These are phyloP conservation scores for Nakazawaea ambrosiae DNA, from an alignment of 805 yeast species.

Conservation along the genomic window DNA sequence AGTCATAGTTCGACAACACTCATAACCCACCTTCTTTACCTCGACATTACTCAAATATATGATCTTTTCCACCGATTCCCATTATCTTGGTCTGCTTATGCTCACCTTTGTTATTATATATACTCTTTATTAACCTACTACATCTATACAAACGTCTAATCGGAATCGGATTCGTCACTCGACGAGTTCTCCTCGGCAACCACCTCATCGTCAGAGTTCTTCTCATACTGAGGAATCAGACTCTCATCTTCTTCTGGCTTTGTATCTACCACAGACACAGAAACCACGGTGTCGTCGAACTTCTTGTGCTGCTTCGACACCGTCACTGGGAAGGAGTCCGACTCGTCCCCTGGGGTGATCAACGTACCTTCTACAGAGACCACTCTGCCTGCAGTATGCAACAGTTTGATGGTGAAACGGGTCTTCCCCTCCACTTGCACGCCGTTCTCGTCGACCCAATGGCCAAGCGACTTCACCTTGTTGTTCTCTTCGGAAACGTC, in stretches of 20 bases:
- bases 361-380: constrained; percentile 88
- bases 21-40: too few species aligned
- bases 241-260: background rate
- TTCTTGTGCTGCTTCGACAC: constrained; percentile 34
- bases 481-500: constrained; percentile 15
- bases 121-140: background rate
- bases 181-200: constrained; percentile 20
- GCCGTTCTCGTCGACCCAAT: constrained; percentile 79
- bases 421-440: constrained; percentile 77
- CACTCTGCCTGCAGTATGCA: constrained; percentile 73
- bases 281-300: constrained; percentile 24
- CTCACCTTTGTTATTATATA: background rate
- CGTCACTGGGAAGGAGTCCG: constrained; percentile 45
- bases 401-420: constrained; percentile 62
- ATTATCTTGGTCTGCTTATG: background rate
- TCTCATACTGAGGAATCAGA: constrained; percentile 18
- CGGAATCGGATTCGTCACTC: constrained; percentile 16
- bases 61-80: too few species aligned
- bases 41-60: too few species aligned
- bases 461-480: constrained; percentile 59
- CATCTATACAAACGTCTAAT: too few species aligned
- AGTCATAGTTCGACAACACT: too few species aligned
- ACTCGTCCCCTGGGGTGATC: constrained; percentile 48
- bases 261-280: background rate
- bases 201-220: constrained; percentile 16